Evolutionary conservation across 2,329 filamentous ascomycete genomes (phyloP), one percentile per base, ranked within the genome.

Genomic region (Cladorrhinum sp.): DNA sequence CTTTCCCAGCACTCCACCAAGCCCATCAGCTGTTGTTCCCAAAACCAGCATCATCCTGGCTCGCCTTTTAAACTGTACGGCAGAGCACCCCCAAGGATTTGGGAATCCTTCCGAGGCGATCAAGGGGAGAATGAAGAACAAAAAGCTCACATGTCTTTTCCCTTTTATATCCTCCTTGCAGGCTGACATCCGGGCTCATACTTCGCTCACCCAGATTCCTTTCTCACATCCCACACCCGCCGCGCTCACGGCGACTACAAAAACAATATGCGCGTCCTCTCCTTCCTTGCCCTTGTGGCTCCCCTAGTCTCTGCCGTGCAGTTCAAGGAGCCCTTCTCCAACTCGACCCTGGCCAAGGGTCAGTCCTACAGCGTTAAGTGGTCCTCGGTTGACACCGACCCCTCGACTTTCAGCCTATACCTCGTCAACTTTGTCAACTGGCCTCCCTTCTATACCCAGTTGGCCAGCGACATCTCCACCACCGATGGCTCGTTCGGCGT

Each of bases 391-490:
- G 74, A 77, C 64, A 77, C 75, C 12, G 76, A 78, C 65, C 74
- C 76, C 18, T 63, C 68, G 33, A 62, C 57, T 42, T 73, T 78
- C 70, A 75, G 73, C 68, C 66, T 78, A 64, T 77, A 73, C 64
- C 73, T 78, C 57, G 75, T 76, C 71, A 78, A 78, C 74, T 78
- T 78, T 66, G 73, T 76, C 64, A 73, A 76, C 67, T 78, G 74
- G 73, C 76, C 76, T 42, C 76, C 76, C 6, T 73, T 67, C 62
- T 77, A 77, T 64, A 69, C 72, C 36, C 68, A 72, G 6, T 61
- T 77, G 59, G 74, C 73, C n/a, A 60, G 68, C 28, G 66, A 74
- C 62, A 67, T 78, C 30, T 70, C 72, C 30, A 73, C 74, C 12
- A 60, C 67, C 18, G 67, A 71, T 49, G 72, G 71, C 50, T 65